phyloP scores from a whole-genome alignment of 305 asterid genomes.

The Fraxinus sp. region DNA sequence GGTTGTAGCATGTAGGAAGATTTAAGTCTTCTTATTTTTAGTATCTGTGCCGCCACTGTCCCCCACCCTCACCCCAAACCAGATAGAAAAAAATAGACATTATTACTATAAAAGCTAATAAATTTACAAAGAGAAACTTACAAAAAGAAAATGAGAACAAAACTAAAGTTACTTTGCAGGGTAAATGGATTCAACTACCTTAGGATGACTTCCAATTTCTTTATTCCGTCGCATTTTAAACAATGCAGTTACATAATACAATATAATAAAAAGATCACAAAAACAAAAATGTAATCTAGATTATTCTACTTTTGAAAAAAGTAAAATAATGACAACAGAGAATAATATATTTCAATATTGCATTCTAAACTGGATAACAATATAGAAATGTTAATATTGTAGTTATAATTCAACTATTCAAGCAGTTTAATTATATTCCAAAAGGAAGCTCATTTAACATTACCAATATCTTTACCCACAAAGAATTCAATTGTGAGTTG shows the following conservation, averaged over 20 bases:
- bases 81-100: background rate
- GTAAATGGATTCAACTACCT: background rate
- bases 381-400: background rate
- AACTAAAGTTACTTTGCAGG: background rate
- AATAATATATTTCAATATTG: background rate
- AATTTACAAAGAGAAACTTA: background rate
- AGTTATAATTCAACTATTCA: background rate
- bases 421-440: background rate
- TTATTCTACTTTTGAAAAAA: background rate
- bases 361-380: background rate
- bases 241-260: background rate
- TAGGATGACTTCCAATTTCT: background rate
- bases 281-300: background rate
- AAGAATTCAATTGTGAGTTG: background rate
- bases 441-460: background rate
- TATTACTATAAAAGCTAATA: background rate
- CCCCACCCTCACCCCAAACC: background rate
- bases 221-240: background rate
- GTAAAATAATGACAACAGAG: background rate
- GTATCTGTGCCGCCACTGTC: background rate
- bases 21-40: background rate
- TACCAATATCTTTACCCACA: background rate
- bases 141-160: background rate
- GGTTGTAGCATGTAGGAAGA: background rate
- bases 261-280: background rate